Evolutionary conservation across 306 rosid genomes (phyloP).

Genomic region (Citrullus amarus): DNA sequence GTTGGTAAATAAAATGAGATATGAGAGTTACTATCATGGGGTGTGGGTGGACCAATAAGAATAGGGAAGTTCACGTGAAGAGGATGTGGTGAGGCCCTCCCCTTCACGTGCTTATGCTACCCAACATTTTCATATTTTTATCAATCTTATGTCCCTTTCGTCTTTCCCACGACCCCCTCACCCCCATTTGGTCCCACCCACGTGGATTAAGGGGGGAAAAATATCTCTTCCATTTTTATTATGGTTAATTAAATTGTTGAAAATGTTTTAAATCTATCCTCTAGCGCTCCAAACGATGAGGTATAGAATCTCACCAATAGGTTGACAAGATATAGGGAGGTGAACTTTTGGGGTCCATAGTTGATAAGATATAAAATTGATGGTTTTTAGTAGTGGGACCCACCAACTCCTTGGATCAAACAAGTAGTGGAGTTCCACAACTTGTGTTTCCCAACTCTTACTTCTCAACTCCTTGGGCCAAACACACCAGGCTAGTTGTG

Average conservation of each 20-base stretch:
- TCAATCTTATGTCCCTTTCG: not conserved
- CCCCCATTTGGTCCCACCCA: not conserved
- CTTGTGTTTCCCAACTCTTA: too few relatives aligned
- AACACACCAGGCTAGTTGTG: too few relatives aligned
- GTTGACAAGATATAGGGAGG: too few relatives aligned
- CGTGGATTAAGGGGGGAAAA: not conserved
- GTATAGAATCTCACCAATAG: too few relatives aligned
- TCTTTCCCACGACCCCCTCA: not conserved
- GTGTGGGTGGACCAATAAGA: not conserved
- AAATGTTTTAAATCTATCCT: too few relatives aligned
- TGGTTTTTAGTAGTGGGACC: too few relatives aligned
- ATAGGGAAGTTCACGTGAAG: not conserved
- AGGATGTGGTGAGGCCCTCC: not conserved
- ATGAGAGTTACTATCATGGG: not conserved
- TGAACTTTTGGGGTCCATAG: too few relatives aligned
- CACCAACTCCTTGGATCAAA: too few relatives aligned
- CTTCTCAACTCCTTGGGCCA: too few relatives aligned
- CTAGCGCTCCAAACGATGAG: too few relatives aligned
- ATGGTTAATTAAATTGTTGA: not conserved
- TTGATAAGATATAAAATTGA: too few relatives aligned
- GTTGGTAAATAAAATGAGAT: not conserved
- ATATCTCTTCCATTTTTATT: not conserved
- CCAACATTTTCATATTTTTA: not conserved
- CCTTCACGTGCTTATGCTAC: slow-evolving; percentile 1
- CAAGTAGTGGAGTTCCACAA: too few relatives aligned